Conservation (phyloP, 169 alveolate species). For the Cryptosporidium viatorum region DNA sequence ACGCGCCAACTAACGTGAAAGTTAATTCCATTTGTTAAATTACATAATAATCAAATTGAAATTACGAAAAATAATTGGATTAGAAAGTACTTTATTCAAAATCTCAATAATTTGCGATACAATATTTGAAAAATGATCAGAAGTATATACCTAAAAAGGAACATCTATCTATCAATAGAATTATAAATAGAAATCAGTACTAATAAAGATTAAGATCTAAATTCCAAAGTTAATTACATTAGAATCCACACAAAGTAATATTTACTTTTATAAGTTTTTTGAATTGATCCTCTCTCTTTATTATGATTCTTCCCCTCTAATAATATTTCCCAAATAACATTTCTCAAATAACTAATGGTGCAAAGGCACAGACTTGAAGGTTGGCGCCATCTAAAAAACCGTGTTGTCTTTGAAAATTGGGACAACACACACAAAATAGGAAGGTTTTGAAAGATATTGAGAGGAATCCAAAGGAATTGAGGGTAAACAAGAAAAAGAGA, state of each 20-base stretch:
- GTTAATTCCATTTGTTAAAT: no score
- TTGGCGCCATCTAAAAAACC: constrained; percentile 75
- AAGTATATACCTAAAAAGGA: background rate
- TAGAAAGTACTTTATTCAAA: no score
- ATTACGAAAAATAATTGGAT: background rate
- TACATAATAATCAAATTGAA: no score
- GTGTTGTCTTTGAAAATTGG: constrained; percentile 56
- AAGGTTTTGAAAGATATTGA: background rate
- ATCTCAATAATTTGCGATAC: background rate
- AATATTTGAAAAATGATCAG: background rate
- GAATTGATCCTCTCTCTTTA: background rate
- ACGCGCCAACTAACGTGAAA: background rate
- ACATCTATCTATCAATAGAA: background rate
- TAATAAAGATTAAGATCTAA: no score
- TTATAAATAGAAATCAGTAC: background rate
- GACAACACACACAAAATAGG: constrained; percentile 34
- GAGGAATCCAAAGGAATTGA: background rate
- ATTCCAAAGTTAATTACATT: background rate
- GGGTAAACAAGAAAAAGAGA: background rate
- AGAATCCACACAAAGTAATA: no score
- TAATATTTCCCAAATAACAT: no score
- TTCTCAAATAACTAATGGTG: background rate
- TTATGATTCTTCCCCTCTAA: background rate
- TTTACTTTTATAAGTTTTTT: background rate
- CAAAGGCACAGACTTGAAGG: constrained; percentile 51